Evolutionary conservation across 2,329 filamentous ascomycete species (phyloP), one percentile per base, ranked within the genome.

Genomic region (Fusarium abutilonis): DNA sequence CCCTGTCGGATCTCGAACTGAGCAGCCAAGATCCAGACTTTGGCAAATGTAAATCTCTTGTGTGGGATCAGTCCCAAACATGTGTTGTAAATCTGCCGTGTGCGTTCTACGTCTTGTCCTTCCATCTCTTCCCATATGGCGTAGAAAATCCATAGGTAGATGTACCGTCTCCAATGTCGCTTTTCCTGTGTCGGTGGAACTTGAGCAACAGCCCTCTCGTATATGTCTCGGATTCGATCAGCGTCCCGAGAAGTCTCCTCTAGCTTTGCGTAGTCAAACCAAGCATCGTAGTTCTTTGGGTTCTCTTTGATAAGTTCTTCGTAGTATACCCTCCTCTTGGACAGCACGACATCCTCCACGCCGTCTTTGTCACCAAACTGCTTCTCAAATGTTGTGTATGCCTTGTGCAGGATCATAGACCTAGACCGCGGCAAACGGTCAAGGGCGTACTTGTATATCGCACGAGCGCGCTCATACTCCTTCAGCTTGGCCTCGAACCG

Each of bases 111-210:
- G 70, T 98, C 92, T 67, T 89, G 89, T 32, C 89, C 89, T 63
- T 94, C 89, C 75, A 91, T 88, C 76, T 99, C 95, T 75, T 98
- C 95, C 86, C 91, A 98, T 15, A 97, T 80, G 9, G 95, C 95
- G 76, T 98, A 99, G 78, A 98, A 97, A 39, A 98, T 86, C 92
- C 94, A 99, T 2, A 99, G 84, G 73, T 98, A 99, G 58, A 99
- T 96, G 76, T 99, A 99, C 32, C 95, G 85, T 66, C 95, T 86
- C 95, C 95, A 99, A 75, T 98, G 93, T 42, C 95, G 87, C 81
- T 99, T 99, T 75, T 98, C 95, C 69, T 96, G 91, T 17, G 93
- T 96, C 0, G 95, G 94, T 3, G 95, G 95, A 13, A 98, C 87
- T 72, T 99, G 94, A 6, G 95, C 93, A 68, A 99, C 96, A 2